Percentiles rank a stretch among this genome's conserved stretches.
Conservation (phyloP, 768 basidiomycete species). For the Daedaleopsis nitida region DNA sequence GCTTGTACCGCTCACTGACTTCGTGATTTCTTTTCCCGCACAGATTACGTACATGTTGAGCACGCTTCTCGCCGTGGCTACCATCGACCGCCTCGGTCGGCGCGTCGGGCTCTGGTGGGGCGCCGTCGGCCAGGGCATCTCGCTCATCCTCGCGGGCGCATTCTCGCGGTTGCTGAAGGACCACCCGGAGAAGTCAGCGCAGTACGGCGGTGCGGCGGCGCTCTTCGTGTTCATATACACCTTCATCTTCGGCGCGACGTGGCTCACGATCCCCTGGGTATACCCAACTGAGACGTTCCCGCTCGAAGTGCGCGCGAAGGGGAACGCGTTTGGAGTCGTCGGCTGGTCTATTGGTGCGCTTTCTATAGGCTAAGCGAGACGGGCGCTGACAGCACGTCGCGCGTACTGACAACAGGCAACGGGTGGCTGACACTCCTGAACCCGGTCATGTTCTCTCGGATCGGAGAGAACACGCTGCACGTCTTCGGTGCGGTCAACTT, state of each 20-base stretch:
- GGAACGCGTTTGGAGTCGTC: slow-evolving; percentile 48
- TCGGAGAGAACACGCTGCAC: slow-evolving; percentile 47
- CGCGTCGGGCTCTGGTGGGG: slow-evolving; percentile 50
- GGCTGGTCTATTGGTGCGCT: slow-evolving; percentile 45
- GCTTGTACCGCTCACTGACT: background rate
- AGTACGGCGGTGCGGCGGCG: slow-evolving; percentile 45
- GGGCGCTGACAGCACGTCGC: background rate
- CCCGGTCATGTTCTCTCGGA: slow-evolving; percentile 45
- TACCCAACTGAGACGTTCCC: slow-evolving; percentile 44
- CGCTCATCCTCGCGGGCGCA: slow-evolving; percentile 42
- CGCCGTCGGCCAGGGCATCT: slow-evolving; percentile 42
- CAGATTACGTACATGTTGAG: slow-evolving; percentile 47
- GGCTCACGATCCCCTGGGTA: slow-evolving; percentile 45
- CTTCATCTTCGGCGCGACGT: slow-evolving; percentile 47
- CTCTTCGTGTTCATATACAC: slow-evolving; percentile 48
- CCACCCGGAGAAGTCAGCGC: slow-evolving; percentile 40
- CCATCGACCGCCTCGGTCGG: slow-evolving; percentile 46
- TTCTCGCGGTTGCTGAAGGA: slow-evolving; percentile 44
- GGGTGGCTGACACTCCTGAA: slow-evolving; percentile 47
- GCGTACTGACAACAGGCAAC: slow-evolving; percentile 31
- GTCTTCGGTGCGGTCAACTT: slow-evolving; percentile 47
- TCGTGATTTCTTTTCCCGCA: background rate
- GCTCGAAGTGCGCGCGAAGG: slow-evolving; percentile 45
- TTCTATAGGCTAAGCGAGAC: background rate
- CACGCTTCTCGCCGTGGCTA: slow-evolving; percentile 42